Conservation (phyloP, 495 filamentous ascomycete species). For the Podospora tetraspora region DNA sequence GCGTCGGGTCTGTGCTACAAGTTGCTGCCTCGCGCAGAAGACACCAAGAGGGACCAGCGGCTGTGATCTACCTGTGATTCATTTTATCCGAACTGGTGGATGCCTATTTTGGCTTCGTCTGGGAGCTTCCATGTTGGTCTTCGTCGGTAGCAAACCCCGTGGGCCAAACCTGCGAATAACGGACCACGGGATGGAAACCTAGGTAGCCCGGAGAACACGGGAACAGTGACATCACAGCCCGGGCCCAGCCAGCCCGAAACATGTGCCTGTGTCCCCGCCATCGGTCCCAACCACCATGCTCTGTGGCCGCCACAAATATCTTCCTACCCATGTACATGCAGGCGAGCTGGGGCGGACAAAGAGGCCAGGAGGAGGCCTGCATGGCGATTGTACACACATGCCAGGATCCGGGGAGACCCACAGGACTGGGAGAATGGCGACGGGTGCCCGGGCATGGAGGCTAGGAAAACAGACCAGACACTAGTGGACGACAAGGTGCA, state of each 20-base stretch:
- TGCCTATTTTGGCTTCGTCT: not conserved
- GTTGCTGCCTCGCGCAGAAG: not conserved
- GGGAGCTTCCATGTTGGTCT: not conserved
- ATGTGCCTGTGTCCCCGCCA: not conserved
- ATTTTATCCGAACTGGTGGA: not conserved
- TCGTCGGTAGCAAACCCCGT: not conserved
- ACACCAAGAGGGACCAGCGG: no score
- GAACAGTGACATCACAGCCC: conserved; percentile 9
- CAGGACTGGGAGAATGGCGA: not conserved
- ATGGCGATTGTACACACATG: not conserved
- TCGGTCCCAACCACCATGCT: not conserved
- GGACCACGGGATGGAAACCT: not conserved
- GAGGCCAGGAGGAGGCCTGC: not conserved
- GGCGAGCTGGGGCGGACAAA: not conserved
- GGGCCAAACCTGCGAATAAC: not conserved
- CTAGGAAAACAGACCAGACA: no score
- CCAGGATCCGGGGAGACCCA: not conserved
- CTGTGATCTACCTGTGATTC: not conserved
- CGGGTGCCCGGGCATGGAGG: no score
- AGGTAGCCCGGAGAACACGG: not conserved
- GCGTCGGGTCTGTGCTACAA: no score
- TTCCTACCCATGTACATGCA: not conserved
- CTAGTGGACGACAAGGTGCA: not conserved
- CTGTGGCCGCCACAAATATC: not conserved
- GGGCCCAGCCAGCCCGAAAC: not conserved